These are phyloP conservation scores for Talaromyces funiculosus DNA, from an alignment of 2,329 filamentous ascomycete genomes.

Conservation along the genomic window DNA sequence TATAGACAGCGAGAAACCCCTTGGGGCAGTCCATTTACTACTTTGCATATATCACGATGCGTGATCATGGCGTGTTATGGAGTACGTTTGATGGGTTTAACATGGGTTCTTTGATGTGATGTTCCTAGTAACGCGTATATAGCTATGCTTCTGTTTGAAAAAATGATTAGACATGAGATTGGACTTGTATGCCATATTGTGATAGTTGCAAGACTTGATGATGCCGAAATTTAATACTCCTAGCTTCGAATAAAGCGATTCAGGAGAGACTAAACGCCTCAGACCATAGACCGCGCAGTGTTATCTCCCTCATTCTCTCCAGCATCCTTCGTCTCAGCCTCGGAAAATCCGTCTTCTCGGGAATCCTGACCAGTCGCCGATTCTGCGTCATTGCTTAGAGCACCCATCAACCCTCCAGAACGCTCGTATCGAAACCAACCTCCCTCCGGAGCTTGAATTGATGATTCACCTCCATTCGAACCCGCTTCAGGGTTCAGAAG, in stretches of 20 bases:
- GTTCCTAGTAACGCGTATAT: not conserved
- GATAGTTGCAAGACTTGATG: not conserved
- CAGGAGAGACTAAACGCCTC: not conserved
- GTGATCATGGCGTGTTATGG: conserved; percentile 11
- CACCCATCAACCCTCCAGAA: conserved; percentile 19
- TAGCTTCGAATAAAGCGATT: not conserved
- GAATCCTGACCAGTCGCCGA: not conserved
- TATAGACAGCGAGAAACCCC: conserved; percentile 45
- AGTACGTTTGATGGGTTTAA: not conserved
- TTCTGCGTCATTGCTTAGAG: conserved; percentile 18
- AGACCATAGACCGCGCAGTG: not conserved
- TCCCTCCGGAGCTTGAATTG: conserved; percentile 20
- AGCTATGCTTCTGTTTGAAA: not conserved
- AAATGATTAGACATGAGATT: not conserved
- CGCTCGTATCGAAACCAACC: conserved; percentile 30
- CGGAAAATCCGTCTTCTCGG: not conserved
- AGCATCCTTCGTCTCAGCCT: not conserved
- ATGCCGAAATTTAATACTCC: not conserved
- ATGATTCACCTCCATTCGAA: conserved; percentile 18
- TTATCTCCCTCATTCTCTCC: not conserved
- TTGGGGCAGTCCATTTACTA: not conserved
- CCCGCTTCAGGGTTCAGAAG: conserved; percentile 18
- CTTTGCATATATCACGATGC: conserved; percentile 10
- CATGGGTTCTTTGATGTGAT: not conserved
- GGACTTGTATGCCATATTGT: not conserved